Base-by-base conservation (phyloP, 345 rosid species). In the Heritiera littoralis region DNA sequence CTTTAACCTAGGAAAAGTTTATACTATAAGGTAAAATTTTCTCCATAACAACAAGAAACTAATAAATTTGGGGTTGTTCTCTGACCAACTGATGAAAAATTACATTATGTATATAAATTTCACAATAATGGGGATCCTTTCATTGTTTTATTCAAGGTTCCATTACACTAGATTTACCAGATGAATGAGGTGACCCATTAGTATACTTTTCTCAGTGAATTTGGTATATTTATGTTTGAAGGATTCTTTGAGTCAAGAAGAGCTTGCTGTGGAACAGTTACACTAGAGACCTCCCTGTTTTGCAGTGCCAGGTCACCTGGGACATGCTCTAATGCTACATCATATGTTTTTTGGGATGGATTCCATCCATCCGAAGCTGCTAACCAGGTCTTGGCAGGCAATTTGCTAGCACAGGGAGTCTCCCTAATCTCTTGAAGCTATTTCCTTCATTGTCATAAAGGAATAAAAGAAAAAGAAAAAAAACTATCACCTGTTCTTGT, bases 281-380 rank as follows among this genome's bases (percentile, higher is more conserved):
- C 91, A 61, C 3, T 92, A 56, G 98, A 95, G 82, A 93, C 97
- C 46, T 90, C 98, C 14, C 74, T 92, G 74, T 95, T 95, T 52
- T 92, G 99, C 88, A 92, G 93, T 83, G 81, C 88, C 74, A 63
- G 86, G 78, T 80, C 96, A 8, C 4, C 75, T 5, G 97, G 95
- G 46, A 93, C 97, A 74, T 95, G 97, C 87, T 66, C 89, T 77
- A 92, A 93, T 84, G 97, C 99, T 49, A 90, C 94, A 74, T 79
- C 78, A 20, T 95, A 92, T 76, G 92, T 95, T 79, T 95, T 95
- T 75, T 93, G 99, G 97, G 99, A 95, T 75, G 98, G 95, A 77
- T 95, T 92, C 85, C 98, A 95, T 87, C 96, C 98, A 73, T 85
- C 99, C 6, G 93, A 95, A 91, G 92, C 97, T 23, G 90, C 94